Base-by-base conservation (phyloP, 176 grass and related monocot genomes). In the Melocanna baccifera region DNA sequence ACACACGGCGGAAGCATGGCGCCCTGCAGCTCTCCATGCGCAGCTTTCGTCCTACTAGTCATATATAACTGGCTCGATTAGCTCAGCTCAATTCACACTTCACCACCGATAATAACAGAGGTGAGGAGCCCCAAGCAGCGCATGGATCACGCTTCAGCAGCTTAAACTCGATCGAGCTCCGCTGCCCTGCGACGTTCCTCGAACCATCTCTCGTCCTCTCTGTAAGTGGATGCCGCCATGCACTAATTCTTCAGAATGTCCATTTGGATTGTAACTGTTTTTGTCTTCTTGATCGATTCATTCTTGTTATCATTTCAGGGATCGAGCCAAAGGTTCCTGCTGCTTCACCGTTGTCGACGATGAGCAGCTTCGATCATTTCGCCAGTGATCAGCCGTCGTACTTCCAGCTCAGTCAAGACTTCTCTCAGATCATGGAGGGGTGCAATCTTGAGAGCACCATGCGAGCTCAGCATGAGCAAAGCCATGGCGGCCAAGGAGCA, bases 21-120 rank as follows among this genome's bases (percentile, higher is more conserved):
- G 12, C 57, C 57, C 23, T 61, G 57, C n/a, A n/a, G n/a, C 40
- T 25, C 51, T 45, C 36, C 67, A 9, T 0, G 28, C 22, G 40
- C 36, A n/a, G 25, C 26, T 62, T 62, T 83, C 42, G 9, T 32
- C 26, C 4, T 14, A 2, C 4, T 6, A 3, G 4, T 13, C 19
- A 75, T 69, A 90, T 90, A 90, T 83, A 18, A 29, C 48, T 8
- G 56, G 57, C 73, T 73, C 22, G 37, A 73, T 67, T n/a, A 22
- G 10, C 73, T 75, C 53, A 39, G 62, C 80, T 52, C 18, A 29
- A 52, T 12, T n/a, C 62, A 15, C 63, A 37, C 30, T 56, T 52
- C 78, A 39, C 45, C 82, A 50, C 58, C 58, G 47, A 14, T 81
- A n/a, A 57, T 12, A 48, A 7, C 4, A n/a, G 14, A 14, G 10